Conservation (phyloP, 1,139 yeast genomes). For the Blastobotrys indianensis region DNA sequence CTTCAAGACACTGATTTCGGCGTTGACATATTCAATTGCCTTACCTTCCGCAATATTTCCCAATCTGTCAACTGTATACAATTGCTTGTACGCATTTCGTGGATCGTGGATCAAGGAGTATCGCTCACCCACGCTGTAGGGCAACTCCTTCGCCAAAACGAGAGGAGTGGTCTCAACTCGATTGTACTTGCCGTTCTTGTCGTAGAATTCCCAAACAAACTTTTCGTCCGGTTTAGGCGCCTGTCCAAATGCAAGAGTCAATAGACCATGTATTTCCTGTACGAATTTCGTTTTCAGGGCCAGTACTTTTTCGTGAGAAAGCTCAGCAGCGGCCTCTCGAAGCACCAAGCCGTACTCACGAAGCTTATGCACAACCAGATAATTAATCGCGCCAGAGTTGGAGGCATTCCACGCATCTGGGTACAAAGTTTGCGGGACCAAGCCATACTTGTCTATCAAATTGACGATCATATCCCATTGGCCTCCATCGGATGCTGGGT, state of each 20-base stretch:
- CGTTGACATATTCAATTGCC: slow-evolving; percentile 57
- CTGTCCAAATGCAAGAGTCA: slow-evolving; percentile 52
- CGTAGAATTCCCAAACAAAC: slow-evolving; percentile 56
- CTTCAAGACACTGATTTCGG: slow-evolving; percentile 45
- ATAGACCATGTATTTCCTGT: slow-evolving; percentile 47
- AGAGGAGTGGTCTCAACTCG: slow-evolving; percentile 45
- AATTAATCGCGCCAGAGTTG: slow-evolving; percentile 45
- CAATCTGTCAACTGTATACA: slow-evolving; percentile 58
- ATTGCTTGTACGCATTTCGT: slow-evolving; percentile 46
- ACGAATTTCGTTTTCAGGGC: slow-evolving; percentile 45
- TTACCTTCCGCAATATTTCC: slow-evolving; percentile 58
- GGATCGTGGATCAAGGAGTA: slow-evolving; percentile 63
- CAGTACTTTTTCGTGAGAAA: slow-evolving; percentile 30
- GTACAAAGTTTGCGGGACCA: slow-evolving; percentile 53
- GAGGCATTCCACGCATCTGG: slow-evolving; percentile 58
- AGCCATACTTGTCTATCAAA: slow-evolving; percentile 54
- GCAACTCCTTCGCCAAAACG: slow-evolving; percentile 46
- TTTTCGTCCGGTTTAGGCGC: slow-evolving; percentile 55
- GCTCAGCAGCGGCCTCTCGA: slow-evolving; percentile 35
- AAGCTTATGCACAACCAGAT: slow-evolving; percentile 50
- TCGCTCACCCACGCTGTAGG: slow-evolving; percentile 42
- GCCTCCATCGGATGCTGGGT: slow-evolving; percentile 63
- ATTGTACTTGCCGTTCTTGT: slow-evolving; percentile 49
- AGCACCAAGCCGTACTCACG: slow-evolving; percentile 56
- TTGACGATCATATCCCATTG: slow-evolving; percentile 70